These are phyloP conservation scores for Botrytis tulipae DNA, from an alignment of 2,329 filamentous ascomycete genomes.

Conservation along the genomic window DNA sequence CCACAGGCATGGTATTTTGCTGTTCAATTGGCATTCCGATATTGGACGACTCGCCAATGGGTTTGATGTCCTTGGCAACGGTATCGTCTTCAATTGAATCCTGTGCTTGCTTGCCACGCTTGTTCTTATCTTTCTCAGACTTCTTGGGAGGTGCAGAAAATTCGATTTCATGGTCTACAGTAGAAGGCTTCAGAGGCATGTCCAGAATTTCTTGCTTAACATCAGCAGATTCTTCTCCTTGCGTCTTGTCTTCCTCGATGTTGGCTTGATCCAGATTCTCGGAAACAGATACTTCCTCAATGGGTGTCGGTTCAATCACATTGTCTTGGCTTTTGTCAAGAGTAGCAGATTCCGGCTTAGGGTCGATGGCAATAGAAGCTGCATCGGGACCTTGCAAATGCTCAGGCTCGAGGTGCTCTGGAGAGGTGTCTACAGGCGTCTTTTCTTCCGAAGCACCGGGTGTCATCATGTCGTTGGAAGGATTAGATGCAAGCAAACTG, in stretches of 20 bases:
- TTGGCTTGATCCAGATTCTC: not conserved
- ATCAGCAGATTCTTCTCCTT: not conserved
- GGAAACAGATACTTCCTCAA: not conserved
- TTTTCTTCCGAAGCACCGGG: not conserved
- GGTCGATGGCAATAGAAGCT: not conserved
- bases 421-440: not conserved
- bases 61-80: not conserved
- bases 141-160: constrained; percentile 12
- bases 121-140: constrained; percentile 34
- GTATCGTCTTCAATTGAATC: constrained; percentile 12
- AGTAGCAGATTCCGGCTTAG: not conserved
- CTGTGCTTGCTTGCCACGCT: constrained; percentile 12
- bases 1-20: not conserved
- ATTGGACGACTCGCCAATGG: not conserved
- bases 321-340: not conserved
- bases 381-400: not conserved
- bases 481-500: not conserved
- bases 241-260: not conserved
- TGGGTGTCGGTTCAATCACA: not conserved
- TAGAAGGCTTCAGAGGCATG: not conserved
- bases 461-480: not conserved
- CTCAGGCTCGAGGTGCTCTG: not conserved
- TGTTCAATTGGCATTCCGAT: not conserved
- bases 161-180: not conserved
- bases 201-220: not conserved